phyloP scores from a whole-genome alignment of 768 basidiomycete genomes.

The Dioszegia hungarica region DNA sequence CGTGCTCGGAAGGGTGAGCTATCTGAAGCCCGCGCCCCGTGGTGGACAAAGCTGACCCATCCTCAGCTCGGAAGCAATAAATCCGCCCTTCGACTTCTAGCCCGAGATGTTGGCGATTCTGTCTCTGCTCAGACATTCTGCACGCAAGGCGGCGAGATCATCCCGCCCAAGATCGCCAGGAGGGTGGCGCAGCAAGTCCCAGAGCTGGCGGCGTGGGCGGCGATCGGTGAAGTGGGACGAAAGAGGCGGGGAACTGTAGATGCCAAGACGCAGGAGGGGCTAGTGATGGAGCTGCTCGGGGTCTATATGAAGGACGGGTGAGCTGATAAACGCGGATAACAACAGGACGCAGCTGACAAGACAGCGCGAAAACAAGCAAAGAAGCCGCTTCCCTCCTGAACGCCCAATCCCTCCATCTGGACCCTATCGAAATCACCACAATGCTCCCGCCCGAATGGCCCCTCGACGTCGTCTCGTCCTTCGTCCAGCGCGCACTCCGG shows the following conservation, averaged over 20 bases:
- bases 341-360: not conserved
- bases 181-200: conserved; percentile 54
- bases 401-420: conserved; percentile 73
- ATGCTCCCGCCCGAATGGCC: conserved; percentile 70
- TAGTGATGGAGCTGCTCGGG: conserved; percentile 68
- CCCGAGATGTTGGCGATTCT: conserved; percentile 65
- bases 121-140: conserved; percentile 82
- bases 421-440: conserved; percentile 67
- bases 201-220: conserved; percentile 58
- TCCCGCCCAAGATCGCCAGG: conserved; percentile 60
- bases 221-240: conserved; percentile 49
- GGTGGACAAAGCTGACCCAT: conserved; percentile 1
- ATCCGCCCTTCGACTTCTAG: conserved; percentile 63
- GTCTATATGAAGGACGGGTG: conserved; percentile 78
- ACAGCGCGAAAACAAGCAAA: conserved; percentile 56
- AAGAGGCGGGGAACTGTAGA: conserved; percentile 51
- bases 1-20: conserved; percentile 67
- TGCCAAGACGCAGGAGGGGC: conserved; percentile 55
- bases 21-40: not conserved
- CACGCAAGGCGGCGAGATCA: conserved; percentile 67
- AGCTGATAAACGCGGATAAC: conserved; percentile 35
- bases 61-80: conserved; percentile 58
- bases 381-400: conserved; percentile 67
- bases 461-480: conserved; percentile 64
- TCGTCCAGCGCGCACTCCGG: conserved; percentile 72